phyloP scores from a whole-genome alignment of 768 basidiomycete species.

The Leccinum subgranulosum region DNA sequence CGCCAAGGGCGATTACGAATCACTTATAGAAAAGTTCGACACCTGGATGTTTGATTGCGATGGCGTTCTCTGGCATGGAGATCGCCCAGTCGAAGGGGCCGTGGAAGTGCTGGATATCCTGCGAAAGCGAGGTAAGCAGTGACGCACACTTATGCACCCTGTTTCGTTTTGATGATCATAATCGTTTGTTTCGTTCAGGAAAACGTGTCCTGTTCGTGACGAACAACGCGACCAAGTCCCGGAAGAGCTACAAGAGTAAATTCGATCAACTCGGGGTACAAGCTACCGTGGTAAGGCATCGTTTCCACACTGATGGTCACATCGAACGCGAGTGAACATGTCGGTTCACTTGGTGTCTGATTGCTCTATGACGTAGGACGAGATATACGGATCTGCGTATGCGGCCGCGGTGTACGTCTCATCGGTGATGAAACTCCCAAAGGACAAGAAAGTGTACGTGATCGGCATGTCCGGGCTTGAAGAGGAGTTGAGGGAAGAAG shows the following conservation, averaged over 20 bases:
- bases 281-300: slow-evolving; percentile 69
- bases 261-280: slow-evolving; percentile 89
- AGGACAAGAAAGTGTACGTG: slow-evolving; percentile 92
- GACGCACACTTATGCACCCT: background rate
- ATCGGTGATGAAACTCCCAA: slow-evolving; percentile 83
- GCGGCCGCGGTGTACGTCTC: slow-evolving; percentile 83
- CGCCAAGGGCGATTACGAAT: slow-evolving; percentile 43
- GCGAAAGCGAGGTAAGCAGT: slow-evolving; percentile 62
- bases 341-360: background rate
- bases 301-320: background rate
- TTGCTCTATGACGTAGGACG: slow-evolving; percentile 57
- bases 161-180: background rate
- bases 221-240: slow-evolving; percentile 95
- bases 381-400: slow-evolving; percentile 95
- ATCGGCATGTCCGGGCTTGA: slow-evolving; percentile 91
- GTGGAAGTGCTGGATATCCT: slow-evolving; percentile 70
- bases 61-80: slow-evolving; percentile 91
- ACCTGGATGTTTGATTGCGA: slow-evolving; percentile 98
- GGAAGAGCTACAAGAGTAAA: slow-evolving; percentile 82
- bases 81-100: slow-evolving; percentile 74
- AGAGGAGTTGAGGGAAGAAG: slow-evolving; percentile 89
- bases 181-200: slow-evolving; percentile 38
- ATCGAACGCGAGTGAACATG: background rate
- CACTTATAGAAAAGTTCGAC: slow-evolving; percentile 66
- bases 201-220: slow-evolving; percentile 90